These are phyloP conservation scores for Globisporangium alternatum DNA, from an alignment of 352 stramenopile genomes.

Conservation along the genomic window DNA sequence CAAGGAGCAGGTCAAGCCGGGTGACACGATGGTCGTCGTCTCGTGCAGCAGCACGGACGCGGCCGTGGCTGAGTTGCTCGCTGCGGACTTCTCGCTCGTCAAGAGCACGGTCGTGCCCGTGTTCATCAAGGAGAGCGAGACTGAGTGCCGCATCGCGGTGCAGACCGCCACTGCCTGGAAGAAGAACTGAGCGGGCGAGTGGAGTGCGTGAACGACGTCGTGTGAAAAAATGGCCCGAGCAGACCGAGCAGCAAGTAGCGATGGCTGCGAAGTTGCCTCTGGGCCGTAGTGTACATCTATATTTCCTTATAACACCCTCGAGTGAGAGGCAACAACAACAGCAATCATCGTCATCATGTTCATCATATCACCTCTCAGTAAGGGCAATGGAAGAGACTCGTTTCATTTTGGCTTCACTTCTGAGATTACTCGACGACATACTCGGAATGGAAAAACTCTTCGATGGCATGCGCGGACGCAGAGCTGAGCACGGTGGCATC, in stretches of 20 bases:
- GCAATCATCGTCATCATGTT: no score
- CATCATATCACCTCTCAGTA: no score
- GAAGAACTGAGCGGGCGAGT: conserved; percentile 13
- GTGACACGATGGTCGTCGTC: conserved; percentile 61
- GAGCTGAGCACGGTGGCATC: conserved; percentile 64
- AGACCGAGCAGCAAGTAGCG: no score
- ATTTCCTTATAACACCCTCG: no score
- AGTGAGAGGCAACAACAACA: no score
- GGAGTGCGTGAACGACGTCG: no score
- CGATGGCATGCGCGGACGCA: conserved; percentile 50
- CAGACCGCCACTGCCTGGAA: conserved; percentile 53
- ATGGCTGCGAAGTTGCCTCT: no score
- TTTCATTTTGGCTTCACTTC: conserved; percentile 2
- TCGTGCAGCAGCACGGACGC: conserved; percentile 32
- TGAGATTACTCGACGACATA: conserved; percentile 50
- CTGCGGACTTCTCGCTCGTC: conserved; percentile 42
- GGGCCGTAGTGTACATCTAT: no score
- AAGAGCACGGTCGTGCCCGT: conserved; percentile 44
- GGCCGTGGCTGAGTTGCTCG: conserved; percentile 27
- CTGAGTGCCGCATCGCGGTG: conserved; percentile 43
- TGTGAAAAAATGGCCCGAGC: no score
- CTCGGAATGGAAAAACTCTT: conserved; percentile 70
- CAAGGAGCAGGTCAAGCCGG: conserved; percentile 46
- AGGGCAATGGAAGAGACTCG: neutral
- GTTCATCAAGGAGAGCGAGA: conserved; percentile 45